Evolutionary conservation across 495 filamentous ascomycete genomes (phyloP).

Genomic region (Penicillium waksmanii): DNA sequence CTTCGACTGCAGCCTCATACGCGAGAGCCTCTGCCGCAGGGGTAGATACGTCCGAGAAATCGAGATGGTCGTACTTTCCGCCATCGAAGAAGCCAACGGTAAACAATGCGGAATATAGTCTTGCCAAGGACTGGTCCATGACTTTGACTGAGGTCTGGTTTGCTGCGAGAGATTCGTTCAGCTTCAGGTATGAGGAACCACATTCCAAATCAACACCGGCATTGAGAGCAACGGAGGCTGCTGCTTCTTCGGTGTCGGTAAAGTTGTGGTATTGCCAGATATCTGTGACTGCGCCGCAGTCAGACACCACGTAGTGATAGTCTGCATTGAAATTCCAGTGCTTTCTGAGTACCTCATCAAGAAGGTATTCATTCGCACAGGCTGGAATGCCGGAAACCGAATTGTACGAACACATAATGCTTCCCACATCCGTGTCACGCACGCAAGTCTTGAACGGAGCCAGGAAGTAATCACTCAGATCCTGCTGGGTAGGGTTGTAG

Average conservation of each 20-base stretch:
- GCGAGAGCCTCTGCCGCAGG: conserved; percentile 50
- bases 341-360: conserved; percentile 55
- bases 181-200: conserved; percentile 44
- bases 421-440: conserved; percentile 53
- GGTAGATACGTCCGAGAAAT: conserved; percentile 45
- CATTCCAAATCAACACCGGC: conserved; percentile 61
- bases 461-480: conserved; percentile 56
- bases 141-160: conserved; percentile 42
- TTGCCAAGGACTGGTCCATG: conserved; percentile 49
- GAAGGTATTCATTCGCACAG: conserved; percentile 54
- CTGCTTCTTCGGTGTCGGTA: conserved; percentile 41
- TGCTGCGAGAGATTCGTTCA: conserved; percentile 45
- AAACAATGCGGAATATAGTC: conserved; percentile 55
- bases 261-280: conserved; percentile 55
- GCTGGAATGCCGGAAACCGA: conserved; percentile 57
- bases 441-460: conserved; percentile 54
- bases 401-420: conserved; percentile 61
- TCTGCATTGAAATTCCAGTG: conserved; percentile 49
- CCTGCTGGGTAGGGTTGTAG: conserved; percentile 51
- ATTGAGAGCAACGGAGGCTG: conserved; percentile 53
- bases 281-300: conserved; percentile 53
- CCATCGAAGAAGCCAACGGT: conserved; percentile 59
- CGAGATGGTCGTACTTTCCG: conserved; percentile 4
- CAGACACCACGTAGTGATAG: conserved; percentile 53
- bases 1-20: conserved; percentile 53